phyloP scores from a whole-genome alignment of 2,329 filamentous ascomycete genomes.

The Leptographium procerum region DNA sequence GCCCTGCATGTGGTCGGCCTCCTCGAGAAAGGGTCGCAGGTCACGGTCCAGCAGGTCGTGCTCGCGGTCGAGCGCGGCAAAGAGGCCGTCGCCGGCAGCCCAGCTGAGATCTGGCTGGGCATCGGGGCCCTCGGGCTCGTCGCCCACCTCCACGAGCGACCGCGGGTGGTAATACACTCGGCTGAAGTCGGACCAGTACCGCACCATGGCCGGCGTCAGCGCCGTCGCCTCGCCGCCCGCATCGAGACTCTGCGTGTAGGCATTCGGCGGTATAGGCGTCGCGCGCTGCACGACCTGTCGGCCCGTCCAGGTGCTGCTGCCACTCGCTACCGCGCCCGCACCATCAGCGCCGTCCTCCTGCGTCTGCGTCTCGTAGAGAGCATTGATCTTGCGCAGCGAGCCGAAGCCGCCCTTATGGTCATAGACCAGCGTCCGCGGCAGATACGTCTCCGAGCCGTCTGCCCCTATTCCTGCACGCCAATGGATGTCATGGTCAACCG shows the following conservation, averaged over 20 bases:
- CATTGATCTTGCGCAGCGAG: slow-evolving; percentile 74
- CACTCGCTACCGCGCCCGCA: slow-evolving; percentile 8
- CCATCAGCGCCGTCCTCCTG: slow-evolving; percentile 10
- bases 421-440: slow-evolving; percentile 84
- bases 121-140: slow-evolving; percentile 8
- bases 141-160: slow-evolving; percentile 64
- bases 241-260: slow-evolving; percentile 74
- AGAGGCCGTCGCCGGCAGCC: slow-evolving; percentile 63
- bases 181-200: slow-evolving; percentile 96
- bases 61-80: slow-evolving; percentile 60
- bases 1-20: slow-evolving; percentile 85
- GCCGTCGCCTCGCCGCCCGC: slow-evolving; percentile 49
- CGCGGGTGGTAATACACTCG: slow-evolving; percentile 84
- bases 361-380: slow-evolving; percentile 58
- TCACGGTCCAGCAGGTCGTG: slow-evolving; percentile 87
- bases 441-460: slow-evolving; percentile 83
- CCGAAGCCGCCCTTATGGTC: slow-evolving; percentile 93
- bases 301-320: slow-evolving; percentile 34
- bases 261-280: slow-evolving; percentile 53
- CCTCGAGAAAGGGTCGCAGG: slow-evolving; percentile 76
- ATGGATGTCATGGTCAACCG: slow-evolving; percentile 74
- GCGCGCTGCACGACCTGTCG: slow-evolving; percentile 58
- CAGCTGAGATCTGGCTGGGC: slow-evolving; percentile 30
- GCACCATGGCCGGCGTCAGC: slow-evolving; percentile 60
- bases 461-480: slow-evolving; percentile 74